A percentile compares a stretch with the other conserved stretches of the same genome.
phyloP scores from a whole-genome alignment of 768 basidiomycete species.

The Tulasnella sp. region DNA sequence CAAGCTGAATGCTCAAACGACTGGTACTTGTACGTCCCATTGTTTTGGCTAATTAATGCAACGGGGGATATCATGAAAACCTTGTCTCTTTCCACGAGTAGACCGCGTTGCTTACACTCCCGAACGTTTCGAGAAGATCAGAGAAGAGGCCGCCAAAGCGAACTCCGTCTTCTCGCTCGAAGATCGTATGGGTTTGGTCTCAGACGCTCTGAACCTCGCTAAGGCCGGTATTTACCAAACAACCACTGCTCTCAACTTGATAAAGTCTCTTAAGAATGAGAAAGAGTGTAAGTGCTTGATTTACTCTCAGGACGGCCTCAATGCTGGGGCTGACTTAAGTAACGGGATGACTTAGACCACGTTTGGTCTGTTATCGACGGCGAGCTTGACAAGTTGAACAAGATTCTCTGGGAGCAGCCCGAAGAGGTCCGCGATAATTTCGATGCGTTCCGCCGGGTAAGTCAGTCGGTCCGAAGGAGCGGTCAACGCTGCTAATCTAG shows the following conservation, averaged over 20 bases:
- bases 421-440: slow-evolving; percentile 48
- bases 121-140: slow-evolving; percentile 72
- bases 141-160: slow-evolving; percentile 66
- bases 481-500: background rate
- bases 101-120: slow-evolving; percentile 85
- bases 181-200: slow-evolving; percentile 84
- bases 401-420: slow-evolving; percentile 81
- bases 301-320: slow-evolving; percentile 9
- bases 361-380: slow-evolving; percentile 72
- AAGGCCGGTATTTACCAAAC: slow-evolving; percentile 74
- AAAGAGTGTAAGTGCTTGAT: slow-evolving; percentile 57
- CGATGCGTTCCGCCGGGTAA: slow-evolving; percentile 57
- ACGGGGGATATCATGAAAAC: slow-evolving; percentile 18
- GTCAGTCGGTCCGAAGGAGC: slow-evolving; percentile 29
- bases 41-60: slow-evolving; percentile 3
- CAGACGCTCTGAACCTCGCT: slow-evolving; percentile 75
- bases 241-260: slow-evolving; percentile 70
- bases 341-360: slow-evolving; percentile 49
- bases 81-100: slow-evolving; percentile 34
- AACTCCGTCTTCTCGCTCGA: slow-evolving; percentile 67
- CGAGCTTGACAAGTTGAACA: slow-evolving; percentile 51
- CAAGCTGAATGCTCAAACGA: slow-evolving; percentile 87
- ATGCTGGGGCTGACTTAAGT: slow-evolving; percentile 17
- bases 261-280: slow-evolving; percentile 66
- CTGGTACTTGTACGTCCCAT: slow-evolving; percentile 71